Base-by-base conservation (phyloP, 495 filamentous ascomycete genomes). In the Neohortaea acidophila region DNA sequence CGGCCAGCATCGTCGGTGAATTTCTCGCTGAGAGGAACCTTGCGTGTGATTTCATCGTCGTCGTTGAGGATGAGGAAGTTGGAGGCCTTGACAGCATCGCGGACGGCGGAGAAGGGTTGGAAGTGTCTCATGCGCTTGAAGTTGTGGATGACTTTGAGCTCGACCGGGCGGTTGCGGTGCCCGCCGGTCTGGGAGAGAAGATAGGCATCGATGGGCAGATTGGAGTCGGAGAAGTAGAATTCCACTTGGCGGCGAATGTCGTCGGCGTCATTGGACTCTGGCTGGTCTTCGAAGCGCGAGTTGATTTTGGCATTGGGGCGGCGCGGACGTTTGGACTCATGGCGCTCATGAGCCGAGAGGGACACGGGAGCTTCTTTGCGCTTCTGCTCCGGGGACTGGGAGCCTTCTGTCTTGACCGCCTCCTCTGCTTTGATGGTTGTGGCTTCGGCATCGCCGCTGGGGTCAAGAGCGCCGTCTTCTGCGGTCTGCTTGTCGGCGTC, bases 91-190 rank as follows among this genome's bases (percentile, higher is more conserved):
- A 99, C 69, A 21, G 89, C 89, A 43, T 75, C 72, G 33, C 93
- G 74, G 25, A 99, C 71, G 24, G 78, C 78, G 37, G 66, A 72
- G 57, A 77, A 78, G 18, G 84, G 81, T 58, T 86, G 71, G 69
- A 96, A 96, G 45, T 77, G 79, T 31, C 68, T 73, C 89, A 97
- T 97, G 49, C 89, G 82, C 57, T 85, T 85, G 66, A 97, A 97
- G 21, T 58, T 76, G 64, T 73, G 70, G 41, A 99, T 69, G 31
- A 73, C 59, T 33, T 72, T 75, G 44, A 99, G 65, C 0, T 75
- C 61, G 6, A 99, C 74, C 24, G 86, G 64, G 41, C 76, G 72
- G 65, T 96, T 99, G 44, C 72, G 61, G 38, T 65, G 66, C 38
- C 85, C 87, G 20, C 75, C 77, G 19, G 82, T 77, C 52, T 75